Evolutionary conservation across 176 grass and related monocot genomes (phyloP).

Genomic region (Pontederia crassipes): DNA sequence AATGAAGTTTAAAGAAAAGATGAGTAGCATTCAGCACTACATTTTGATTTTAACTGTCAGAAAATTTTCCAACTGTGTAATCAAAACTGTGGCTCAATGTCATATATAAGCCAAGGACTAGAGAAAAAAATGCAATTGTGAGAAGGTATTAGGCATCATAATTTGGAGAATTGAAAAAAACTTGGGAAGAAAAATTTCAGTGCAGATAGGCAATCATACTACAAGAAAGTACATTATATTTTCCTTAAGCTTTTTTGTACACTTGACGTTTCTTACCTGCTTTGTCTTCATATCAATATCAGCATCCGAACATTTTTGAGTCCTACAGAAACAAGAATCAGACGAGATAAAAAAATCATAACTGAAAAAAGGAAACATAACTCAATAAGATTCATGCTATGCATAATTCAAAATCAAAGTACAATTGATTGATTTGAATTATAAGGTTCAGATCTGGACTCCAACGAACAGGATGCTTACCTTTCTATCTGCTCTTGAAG

Average conservation of each 20-base stretch:
- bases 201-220: background rate
- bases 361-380: conserved; percentile 1
- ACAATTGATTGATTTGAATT: background rate
- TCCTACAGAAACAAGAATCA: conserved; percentile 43
- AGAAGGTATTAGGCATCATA: no score
- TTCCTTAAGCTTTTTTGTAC: background rate
- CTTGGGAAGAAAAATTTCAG: no score
- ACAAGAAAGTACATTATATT: conserved; percentile 7
- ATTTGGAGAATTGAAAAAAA: no score
- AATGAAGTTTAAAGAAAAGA: no score
- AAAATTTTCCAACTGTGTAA: no score
- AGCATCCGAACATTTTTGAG: conserved; percentile 36
- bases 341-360: conserved; percentile 20
- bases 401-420: background rate
- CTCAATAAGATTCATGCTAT: background rate
- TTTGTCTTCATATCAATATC: conserved; percentile 57
- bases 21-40: no score
- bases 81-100: no score
- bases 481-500: conserved; percentile 15
- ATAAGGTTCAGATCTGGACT: background rate
- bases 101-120: no score
- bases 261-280: conserved; percentile 31
- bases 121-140: no score
- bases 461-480: background rate
- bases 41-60: no score